Percentiles rank a stretch among this genome's conserved stretches.
These are phyloP conservation scores for Macrophomina pseudophaseolina DNA, from an alignment of 2,329 filamentous ascomycete genomes.

Conservation along the genomic window DNA sequence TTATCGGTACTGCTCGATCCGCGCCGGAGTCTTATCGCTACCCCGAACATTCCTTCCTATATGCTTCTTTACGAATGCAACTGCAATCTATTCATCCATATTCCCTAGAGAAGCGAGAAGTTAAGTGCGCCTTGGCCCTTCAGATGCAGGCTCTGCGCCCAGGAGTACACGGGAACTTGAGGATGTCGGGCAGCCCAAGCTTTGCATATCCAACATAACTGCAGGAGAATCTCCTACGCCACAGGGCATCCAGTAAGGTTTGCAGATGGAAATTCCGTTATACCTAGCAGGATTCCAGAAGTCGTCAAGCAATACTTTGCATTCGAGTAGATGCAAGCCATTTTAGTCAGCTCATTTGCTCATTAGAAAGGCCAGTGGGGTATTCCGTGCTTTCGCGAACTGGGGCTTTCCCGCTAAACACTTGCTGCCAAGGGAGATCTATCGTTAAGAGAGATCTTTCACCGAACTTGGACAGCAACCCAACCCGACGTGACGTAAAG, in stretches of 20 bases:
- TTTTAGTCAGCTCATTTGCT: no score
- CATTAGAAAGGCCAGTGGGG: no score
- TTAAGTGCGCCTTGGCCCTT: neutral
- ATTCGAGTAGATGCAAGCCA: no score
- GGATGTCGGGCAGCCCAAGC: neutral
- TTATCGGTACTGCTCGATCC: neutral
- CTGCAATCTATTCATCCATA: neutral
- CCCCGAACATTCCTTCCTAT: neutral
- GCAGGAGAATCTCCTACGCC: neutral
- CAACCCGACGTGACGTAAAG: neutral
- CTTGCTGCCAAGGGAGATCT: neutral
- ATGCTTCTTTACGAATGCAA: neutral
- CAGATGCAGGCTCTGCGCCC: neutral
- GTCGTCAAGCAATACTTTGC: no score
- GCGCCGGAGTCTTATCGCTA: neutral
- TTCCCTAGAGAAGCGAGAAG: neutral
- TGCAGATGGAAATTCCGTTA: neutral
- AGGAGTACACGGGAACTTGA: neutral
- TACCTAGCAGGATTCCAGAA: neutral
- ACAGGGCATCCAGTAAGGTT: neutral
- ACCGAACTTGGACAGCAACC: neutral
- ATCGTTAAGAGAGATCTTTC: neutral
- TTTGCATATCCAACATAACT: neutral
- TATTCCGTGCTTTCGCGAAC: neutral
- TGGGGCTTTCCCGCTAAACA: neutral